Conservation (phyloP, 257 asterid species). For the Paraleonurus japonicus region DNA sequence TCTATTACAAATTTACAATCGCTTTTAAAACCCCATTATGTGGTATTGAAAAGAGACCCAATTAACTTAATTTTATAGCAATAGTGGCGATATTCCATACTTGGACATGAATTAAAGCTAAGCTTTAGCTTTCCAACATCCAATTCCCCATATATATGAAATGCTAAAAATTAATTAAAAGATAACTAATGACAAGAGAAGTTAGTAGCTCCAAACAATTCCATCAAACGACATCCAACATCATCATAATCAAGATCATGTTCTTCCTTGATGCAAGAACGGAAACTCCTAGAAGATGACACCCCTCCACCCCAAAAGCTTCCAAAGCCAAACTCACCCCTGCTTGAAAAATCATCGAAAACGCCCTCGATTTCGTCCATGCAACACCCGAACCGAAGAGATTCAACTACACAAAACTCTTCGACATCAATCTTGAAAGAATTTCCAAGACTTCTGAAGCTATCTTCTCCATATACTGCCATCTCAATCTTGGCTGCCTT, state of each 20-base stretch:
- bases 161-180: not conserved
- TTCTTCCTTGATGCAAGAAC: constrained; percentile 37
- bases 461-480: constrained; percentile 29
- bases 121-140: not conserved
- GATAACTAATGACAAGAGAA: constrained; percentile 17
- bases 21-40: not conserved
- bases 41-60: not conserved
- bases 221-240: constrained; percentile 45
- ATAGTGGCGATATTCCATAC: not conserved
- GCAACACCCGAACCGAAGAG: constrained; percentile 37
- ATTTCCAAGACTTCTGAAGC: constrained; percentile 29
- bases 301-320: constrained; percentile 67
- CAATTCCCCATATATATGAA: not conserved
- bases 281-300: constrained; percentile 32
- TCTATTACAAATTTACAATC: no score
- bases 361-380: constrained; percentile 70
- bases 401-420: constrained; percentile 27
- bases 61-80: not conserved
- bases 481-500: constrained; percentile 28
- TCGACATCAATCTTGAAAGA: constrained; percentile 32
- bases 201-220: constrained; percentile 47
- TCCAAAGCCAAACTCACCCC: constrained; percentile 83
- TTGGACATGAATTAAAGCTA: not conserved
- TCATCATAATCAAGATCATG: constrained; percentile 51
- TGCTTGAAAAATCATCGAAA: constrained; percentile 56